phyloP scores from a whole-genome alignment of 768 basidiomycete species.

The Floccularia luteovirens region DNA sequence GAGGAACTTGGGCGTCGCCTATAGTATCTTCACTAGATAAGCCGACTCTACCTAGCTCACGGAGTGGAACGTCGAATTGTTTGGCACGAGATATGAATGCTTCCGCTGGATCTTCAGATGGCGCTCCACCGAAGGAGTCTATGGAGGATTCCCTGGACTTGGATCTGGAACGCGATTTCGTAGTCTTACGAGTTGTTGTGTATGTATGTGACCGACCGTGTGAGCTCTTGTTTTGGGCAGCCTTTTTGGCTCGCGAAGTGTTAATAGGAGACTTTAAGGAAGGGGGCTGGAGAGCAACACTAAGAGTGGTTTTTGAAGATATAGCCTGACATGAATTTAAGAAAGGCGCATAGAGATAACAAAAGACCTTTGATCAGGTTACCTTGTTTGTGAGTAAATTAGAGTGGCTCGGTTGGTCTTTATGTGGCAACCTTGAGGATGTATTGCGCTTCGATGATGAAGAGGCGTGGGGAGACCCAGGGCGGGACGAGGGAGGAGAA shows the following conservation, averaged over 20 bases:
- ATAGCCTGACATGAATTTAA: no score
- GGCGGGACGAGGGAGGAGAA: conserved; percentile 13
- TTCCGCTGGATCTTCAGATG: conserved; percentile 40
- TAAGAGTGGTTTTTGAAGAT: background rate
- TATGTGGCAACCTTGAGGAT: conserved; percentile 14
- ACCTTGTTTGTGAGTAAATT: conserved; percentile 18
- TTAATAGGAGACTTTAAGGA: no score
- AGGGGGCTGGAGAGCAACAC: background rate
- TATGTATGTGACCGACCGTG: background rate
- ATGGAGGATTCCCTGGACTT: conserved; percentile 27
- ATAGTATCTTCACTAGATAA: conserved; percentile 1
- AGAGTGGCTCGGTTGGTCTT: conserved; percentile 15
- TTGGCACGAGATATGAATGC: conserved; percentile 36
- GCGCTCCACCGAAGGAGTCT: conserved; percentile 55
- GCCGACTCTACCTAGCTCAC: conserved; percentile 32
- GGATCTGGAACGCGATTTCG: conserved; percentile 5
- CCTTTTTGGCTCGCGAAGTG: no score
- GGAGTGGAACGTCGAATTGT: conserved; percentile 50
- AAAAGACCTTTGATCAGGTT: conserved; percentile 9
- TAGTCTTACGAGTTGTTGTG: background rate
- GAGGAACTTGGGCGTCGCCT: background rate
- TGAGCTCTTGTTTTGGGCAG: background rate
- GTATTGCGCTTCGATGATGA: conserved; percentile 16
- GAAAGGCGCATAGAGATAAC: no score
- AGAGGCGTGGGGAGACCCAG: conserved; percentile 15